Percentiles rank a stretch among this genome's conserved stretches.
These are phyloP conservation scores for Fusarium torulosum DNA, from an alignment of 2,329 filamentous ascomycete genomes.

Conservation along the genomic window DNA sequence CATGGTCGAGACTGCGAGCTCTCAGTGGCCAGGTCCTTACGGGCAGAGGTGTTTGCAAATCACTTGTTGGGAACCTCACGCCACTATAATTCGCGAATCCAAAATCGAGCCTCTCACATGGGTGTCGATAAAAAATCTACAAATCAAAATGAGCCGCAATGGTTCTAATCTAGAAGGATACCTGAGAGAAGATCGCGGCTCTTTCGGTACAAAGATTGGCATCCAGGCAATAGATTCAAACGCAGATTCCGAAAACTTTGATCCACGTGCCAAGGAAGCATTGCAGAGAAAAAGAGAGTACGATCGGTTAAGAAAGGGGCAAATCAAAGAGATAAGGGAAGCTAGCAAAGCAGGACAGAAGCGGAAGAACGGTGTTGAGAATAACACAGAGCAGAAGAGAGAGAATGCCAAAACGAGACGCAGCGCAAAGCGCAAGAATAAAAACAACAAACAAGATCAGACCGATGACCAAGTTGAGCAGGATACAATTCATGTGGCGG, in stretches of 20 bases:
- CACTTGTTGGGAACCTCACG: constrained; percentile 77
- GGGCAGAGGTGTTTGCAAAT: constrained; percentile 80
- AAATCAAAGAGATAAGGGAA: constrained; percentile 55
- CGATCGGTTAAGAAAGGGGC: constrained; percentile 60
- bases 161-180: constrained; percentile 75
- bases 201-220: constrained; percentile 63
- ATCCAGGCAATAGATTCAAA: constrained; percentile 64
- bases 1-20: constrained; percentile 32
- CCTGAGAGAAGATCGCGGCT: constrained; percentile 70
- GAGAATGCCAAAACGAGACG: constrained; percentile 47
- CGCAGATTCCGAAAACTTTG: constrained; percentile 57
- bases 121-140: constrained; percentile 78
- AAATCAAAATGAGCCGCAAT: constrained; percentile 69
- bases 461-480: constrained; percentile 32
- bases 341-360: constrained; percentile 56
- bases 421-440: constrained; percentile 26
- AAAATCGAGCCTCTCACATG: constrained; percentile 70
- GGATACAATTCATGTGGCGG: constrained; percentile 45
- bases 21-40: constrained; percentile 78
- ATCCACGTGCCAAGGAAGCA: constrained; percentile 67
- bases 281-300: constrained; percentile 75
- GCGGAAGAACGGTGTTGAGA: constrained; percentile 51
- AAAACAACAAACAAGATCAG: constrained; percentile 18
- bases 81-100: constrained; percentile 63
- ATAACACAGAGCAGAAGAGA: constrained; percentile 45